phyloP scores from a whole-genome alignment of 2,329 filamentous ascomycete species.

The Triangularia verruculosa region DNA sequence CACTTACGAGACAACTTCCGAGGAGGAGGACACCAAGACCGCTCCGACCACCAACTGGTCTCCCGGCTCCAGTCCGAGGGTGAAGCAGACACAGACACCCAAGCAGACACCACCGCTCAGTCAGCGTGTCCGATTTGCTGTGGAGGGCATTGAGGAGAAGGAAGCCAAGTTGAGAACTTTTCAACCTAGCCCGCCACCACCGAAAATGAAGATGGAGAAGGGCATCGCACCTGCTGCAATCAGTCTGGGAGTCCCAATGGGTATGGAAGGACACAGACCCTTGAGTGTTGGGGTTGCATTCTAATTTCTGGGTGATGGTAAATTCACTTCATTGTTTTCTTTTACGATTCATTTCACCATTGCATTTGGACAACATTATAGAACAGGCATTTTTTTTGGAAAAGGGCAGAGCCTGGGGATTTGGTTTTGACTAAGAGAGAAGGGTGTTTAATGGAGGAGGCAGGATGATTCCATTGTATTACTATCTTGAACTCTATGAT shows the following conservation, averaged over 20 bases:
- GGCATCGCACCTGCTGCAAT: constrained; percentile 11
- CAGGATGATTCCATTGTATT: not conserved
- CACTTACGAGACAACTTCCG: constrained; percentile 45
- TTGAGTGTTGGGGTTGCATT: constrained; percentile 49
- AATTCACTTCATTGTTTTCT: not conserved
- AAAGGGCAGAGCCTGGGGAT: not conserved
- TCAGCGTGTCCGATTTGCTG: constrained; percentile 11
- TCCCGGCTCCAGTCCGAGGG: constrained; percentile 43
- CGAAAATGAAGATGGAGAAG: not conserved
- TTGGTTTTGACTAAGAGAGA: not conserved
- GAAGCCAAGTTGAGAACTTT: not conserved
- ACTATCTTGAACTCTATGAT: not conserved
- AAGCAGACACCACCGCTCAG: constrained; percentile 34
- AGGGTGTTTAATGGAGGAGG: not conserved
- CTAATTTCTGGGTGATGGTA: constrained; percentile 9
- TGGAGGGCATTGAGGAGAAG: constrained; percentile 13
- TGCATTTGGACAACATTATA: not conserved
- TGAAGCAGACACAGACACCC: constrained; percentile 40
- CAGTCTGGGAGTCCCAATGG: constrained; percentile 4
- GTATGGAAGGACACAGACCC: constrained; percentile 31
- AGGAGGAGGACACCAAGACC: constrained; percentile 39
- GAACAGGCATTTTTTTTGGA: not conserved
- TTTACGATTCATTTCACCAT: not conserved
- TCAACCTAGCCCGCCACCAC: not conserved
- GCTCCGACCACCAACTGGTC: constrained; percentile 50